phyloP scores from a whole-genome alignment of 169 alveolate genomes.

The Plasmodium gonderi region DNA sequence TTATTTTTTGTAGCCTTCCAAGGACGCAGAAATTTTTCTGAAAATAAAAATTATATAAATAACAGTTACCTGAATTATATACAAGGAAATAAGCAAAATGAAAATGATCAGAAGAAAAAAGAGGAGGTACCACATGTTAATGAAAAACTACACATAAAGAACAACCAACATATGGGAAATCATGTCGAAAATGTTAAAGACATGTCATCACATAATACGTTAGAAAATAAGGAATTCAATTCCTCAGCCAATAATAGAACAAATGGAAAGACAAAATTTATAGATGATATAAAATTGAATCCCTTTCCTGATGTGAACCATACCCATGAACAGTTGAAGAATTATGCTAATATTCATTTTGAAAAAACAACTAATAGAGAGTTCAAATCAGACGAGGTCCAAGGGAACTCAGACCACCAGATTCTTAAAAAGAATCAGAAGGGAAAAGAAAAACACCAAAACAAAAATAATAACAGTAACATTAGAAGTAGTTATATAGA shows the following conservation, averaged over 20 bases:
- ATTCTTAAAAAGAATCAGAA: background rate
- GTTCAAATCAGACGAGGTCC: background rate
- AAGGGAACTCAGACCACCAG: background rate
- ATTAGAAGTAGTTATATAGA: too few species aligned
- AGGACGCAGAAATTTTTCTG: constrained; percentile 22
- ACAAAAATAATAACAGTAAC: background rate
- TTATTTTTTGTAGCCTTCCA: background rate
- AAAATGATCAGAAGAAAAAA: background rate
- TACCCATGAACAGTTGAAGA: background rate
- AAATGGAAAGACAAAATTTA: background rate
- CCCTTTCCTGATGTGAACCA: background rate
- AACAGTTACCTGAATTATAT: constrained; percentile 61
- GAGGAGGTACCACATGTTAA: background rate
- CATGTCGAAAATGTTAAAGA: background rate
- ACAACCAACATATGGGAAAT: background rate
- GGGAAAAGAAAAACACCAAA: background rate
- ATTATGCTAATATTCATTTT: background rate
- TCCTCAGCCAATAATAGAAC: background rate
- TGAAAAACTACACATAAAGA: background rate
- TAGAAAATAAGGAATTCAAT: background rate
- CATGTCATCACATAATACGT: background rate
- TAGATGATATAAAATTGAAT: background rate
- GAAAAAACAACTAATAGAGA: background rate
- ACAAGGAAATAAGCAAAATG: constrained; percentile 11
- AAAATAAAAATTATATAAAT: constrained; percentile 26